Conservation (phyloP, 345 rosid species). For the Hibiscus tridactylites region DNA sequence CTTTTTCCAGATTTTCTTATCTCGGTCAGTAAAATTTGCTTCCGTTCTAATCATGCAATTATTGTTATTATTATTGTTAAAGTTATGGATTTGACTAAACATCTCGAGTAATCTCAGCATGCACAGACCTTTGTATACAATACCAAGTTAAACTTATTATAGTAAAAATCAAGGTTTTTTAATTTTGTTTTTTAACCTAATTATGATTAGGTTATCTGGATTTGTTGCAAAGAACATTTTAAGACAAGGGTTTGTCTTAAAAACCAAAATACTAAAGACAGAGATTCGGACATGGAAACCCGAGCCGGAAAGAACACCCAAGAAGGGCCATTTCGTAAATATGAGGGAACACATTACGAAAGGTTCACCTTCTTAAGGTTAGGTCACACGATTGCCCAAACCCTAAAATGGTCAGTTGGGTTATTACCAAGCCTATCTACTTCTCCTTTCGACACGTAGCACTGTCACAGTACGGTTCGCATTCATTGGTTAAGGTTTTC, state of each 20-base stretch:
- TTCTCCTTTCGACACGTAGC: constrained; percentile 44
- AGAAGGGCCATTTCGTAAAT: constrained; percentile 30
- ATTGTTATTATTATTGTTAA: background rate
- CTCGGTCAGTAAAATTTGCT: background rate
- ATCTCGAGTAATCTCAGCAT: background rate
- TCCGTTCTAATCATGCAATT: constrained; percentile 4
- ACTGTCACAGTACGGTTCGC: background rate
- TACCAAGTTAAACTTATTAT: background rate
- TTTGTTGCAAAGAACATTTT: background rate
- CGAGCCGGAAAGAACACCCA: background rate
- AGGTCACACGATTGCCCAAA: constrained; percentile 56
- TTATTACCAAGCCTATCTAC: constrained; percentile 17
- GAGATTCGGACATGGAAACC: background rate
- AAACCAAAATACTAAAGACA: background rate
- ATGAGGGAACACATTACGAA: background rate
- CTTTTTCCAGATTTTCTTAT: background rate
- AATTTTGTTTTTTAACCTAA: background rate
- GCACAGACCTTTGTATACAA: background rate
- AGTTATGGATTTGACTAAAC: constrained; percentile 5
- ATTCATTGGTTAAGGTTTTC: constrained; percentile 10
- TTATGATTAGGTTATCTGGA: background rate
- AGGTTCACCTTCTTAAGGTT: constrained; percentile 47
- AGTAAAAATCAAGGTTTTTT: background rate
- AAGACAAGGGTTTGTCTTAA: background rate
- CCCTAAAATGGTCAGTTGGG: constrained; percentile 38